Base-by-base conservation (phyloP, 352 stramenopile genomes). In the Thalassiosira tumida region DNA sequence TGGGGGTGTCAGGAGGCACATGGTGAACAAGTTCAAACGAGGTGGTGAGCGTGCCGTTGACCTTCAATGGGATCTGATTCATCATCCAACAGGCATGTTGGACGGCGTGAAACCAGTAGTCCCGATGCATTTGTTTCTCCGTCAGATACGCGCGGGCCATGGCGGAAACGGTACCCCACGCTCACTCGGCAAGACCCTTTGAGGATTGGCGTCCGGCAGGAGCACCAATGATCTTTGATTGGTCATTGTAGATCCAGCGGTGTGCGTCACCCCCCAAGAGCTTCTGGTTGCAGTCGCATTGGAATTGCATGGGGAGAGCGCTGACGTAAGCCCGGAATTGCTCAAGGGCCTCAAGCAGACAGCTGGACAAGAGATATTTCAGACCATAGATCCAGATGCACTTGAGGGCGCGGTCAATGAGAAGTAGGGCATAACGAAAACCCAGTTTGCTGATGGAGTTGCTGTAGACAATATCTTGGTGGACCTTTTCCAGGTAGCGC, bases 371-470 rank as follows among this genome's bases (percentile, higher is more conserved):
- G 31, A 91, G 47, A 0, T 15, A 59, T 37, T 73, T 81, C 0
- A 91, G 54, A 31, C 67, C 26, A 79, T 83, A 86, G 21, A 86
- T 54, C 85, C 85, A 91, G 47, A 33, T 84, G 38, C 87, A 87
- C 15, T 67, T 26, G 24, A 67, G 82, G 10, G 76, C 85, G 2
- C 69, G 41, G 37, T 91, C 85, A 35, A 91, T 77, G 37, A 91
- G 50, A 35, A 91, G 37, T 0, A 91, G 37, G 0, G 70, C 85
- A 79, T 87, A 91, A 1, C 51, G 2, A 7, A 41, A 70, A 0
- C 85, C 85, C 6, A 33, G n/a, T 37, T 77, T 24, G 21, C 40
- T 14, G 17, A 91, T 14, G 0, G 41, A 38, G 37, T 91, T 77
- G 0, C 85, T 77, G 69, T 87, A 91, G 2, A 24, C 85, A 41